Base-by-base conservation (phyloP, 1,284 basidiomycete genomes). In the Hypsizygus ulmarius region DNA sequence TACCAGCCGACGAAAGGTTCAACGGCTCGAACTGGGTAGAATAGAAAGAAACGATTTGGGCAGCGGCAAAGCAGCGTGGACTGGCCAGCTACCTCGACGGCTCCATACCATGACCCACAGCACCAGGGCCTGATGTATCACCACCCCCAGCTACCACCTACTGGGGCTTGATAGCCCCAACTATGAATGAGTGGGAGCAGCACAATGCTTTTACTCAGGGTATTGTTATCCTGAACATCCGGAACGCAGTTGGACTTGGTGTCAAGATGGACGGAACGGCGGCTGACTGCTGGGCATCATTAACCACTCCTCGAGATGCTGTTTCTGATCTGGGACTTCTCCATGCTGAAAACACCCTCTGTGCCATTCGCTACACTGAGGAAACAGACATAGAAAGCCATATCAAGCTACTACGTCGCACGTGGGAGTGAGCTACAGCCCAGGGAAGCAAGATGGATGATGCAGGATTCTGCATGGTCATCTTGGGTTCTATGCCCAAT, bases 251-350 rank as follows among this genome's bases (percentile, higher is more conserved):
- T 1, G 57, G 58, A 0, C 29, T 56, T 0, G 58, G 60, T 0
- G 15, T 62, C 19, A 59, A 56, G 8, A 47, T 48, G 0, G 53
- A 52, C n/a, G 59, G 62, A 0, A 56, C 55, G 0, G 59, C 55
- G 2, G 57, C 59, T 2, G 56, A 60, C 30, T 50, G 55, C 3
- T 63, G 60, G 59, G 46, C 44, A 25, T 58, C 57, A 6, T 43
- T 59, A 2, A 41, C 15, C 2, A 25, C 5, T 9, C 7, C 32
- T 14, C 37, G 12, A 37, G 34, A 46, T 56, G 53, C 19, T 12
- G 27, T 7, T 14, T 3, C 37, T 14, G 39, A 41, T 19, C 25
- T 48, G 7, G 40, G 40, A 1, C 8, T 39, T 1, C 8, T 48
- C 10, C 30, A 38, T 11, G 47, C 47, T 8, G 40, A 43, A n/a